phyloP scores from a whole-genome alignment of 2,329 filamentous ascomycete genomes.

The Penicillium thymicola region DNA sequence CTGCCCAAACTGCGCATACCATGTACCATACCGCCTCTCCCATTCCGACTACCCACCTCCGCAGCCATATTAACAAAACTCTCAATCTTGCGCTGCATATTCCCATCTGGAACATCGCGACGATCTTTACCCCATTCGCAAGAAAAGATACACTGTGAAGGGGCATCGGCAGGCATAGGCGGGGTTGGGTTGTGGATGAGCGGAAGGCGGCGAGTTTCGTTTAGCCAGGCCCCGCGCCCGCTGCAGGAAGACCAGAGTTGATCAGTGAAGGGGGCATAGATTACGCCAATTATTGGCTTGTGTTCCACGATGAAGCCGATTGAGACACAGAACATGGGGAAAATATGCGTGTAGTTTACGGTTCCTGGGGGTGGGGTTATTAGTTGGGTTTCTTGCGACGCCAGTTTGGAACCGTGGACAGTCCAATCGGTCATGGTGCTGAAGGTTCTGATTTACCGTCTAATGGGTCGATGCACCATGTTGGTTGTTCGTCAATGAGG shows the following conservation, averaged over 20 bases:
- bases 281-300: slow-evolving; percentile 64
- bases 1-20: slow-evolving; percentile 69
- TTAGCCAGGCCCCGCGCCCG: slow-evolving; percentile 67
- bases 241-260: slow-evolving; percentile 67
- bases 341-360: slow-evolving; percentile 77
- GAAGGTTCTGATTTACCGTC: slow-evolving; percentile 51
- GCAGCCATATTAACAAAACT: slow-evolving; percentile 73
- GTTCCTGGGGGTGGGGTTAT: slow-evolving; percentile 48
- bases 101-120: slow-evolving; percentile 62
- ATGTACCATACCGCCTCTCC: slow-evolving; percentile 75
- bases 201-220: slow-evolving; percentile 62
- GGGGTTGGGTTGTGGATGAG: slow-evolving; percentile 61
- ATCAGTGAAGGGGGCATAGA: slow-evolving; percentile 67
- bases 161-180: slow-evolving; percentile 61
- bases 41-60: slow-evolving; percentile 59
- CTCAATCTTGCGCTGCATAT: slow-evolving; percentile 68
- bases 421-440: too few species aligned
- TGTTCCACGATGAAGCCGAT: slow-evolving; percentile 65
- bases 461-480: slow-evolving; percentile 74
- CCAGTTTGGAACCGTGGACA: not conserved
- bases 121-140: slow-evolving; percentile 81
- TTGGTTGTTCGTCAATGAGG: slow-evolving; percentile 61
- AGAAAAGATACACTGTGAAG: slow-evolving; percentile 66
- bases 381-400: not conserved
- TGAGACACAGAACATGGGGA: slow-evolving; percentile 77